Conservation (phyloP, 306 rosid genomes). For the Vicia sativa region DNA sequence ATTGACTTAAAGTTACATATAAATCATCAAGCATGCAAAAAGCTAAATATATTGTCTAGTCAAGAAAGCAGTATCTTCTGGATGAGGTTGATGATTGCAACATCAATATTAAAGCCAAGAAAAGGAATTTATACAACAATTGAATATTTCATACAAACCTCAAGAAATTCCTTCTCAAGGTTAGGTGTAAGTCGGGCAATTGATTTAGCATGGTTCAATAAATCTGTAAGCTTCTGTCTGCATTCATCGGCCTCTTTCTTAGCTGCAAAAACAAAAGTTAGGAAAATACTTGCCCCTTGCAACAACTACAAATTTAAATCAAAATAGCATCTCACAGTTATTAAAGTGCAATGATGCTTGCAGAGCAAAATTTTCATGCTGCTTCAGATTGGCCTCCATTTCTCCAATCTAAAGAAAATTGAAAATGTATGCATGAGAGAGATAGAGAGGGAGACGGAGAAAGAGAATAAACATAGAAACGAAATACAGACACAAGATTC, state of each 20-base stretch:
- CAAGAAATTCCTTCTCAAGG: slow-evolving; percentile 75
- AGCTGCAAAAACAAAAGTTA: slow-evolving; percentile 54
- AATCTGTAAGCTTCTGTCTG: slow-evolving; percentile 55
- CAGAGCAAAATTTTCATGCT: slow-evolving; percentile 69
- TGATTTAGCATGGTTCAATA: slow-evolving; percentile 72
- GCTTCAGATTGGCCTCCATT: slow-evolving; percentile 70
- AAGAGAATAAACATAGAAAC: slow-evolving; percentile 5
- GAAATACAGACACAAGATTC: slow-evolving; percentile 13
- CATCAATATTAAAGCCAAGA: background rate
- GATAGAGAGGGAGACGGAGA: background rate
- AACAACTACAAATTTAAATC: slow-evolving; percentile 21
- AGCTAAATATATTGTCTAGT: slow-evolving; percentile 11
- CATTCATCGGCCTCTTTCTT: slow-evolving; percentile 61
- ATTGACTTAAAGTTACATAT: slow-evolving; percentile 1
- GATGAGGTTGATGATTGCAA: slow-evolving; percentile 10
- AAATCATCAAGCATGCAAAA: slow-evolving; percentile 28
- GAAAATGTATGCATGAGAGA: slow-evolving; percentile 32
- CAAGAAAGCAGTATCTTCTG: slow-evolving; percentile 8
- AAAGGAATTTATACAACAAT: background rate
- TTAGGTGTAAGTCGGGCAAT: slow-evolving; percentile 72
- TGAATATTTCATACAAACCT: slow-evolving; percentile 57
- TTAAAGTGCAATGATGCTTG: slow-evolving; percentile 64
- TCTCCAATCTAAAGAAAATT: slow-evolving; percentile 67
- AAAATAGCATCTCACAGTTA: slow-evolving; percentile 55
- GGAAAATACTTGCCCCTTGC: background rate